Base-by-base conservation (phyloP, 257 asterid genomes). In the Capsicum baccatum region DNA sequence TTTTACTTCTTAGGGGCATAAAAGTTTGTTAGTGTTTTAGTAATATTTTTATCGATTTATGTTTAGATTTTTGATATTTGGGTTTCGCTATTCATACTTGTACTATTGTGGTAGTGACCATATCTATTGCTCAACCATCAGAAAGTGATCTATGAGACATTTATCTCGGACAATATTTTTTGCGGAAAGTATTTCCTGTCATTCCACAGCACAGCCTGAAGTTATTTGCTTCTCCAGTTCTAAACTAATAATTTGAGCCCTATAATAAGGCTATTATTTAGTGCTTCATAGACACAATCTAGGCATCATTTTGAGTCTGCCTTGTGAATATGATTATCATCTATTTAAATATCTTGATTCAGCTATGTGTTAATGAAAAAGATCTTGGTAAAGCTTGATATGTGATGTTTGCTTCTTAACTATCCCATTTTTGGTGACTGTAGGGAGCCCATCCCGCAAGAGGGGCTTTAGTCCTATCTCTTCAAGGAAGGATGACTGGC, bases 361-460 rank as follows among this genome's bases (percentile, higher is more conserved):
- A 2, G 13, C 5, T 48, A 12, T 54, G 16, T 82, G 10, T n/a
- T 35, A 59, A 16, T 47, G 9, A 44, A 37, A 56, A 73, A 74
- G 12, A 19, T 33, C 17, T 79, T 2, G 79, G 55, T 17, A 71
- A 50, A 74, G 42, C 47, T 42, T 76, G 81, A 14, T 26, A 76
- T 76, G 63, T 76, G 47, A 76, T 52, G 35, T 50, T 76, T 76
- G 48, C 81, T 76, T 26, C 81, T 76, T 26, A 76, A 52, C 63
- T 76, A 26, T 76, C 86, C 71, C 85, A 70, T 87, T 88, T 92
- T 87, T 63, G 88, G 80, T 89, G 78, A 85, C 85, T 89, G 83
- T 93, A 96, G 99, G 94, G 83, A 92, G 96, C 86, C 97, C 95
- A 59, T 85, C n/a, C 5, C 88, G 55, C 63, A 86, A 85, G 66